These are phyloP conservation scores for Fusarium poae DNA, from an alignment of 2,329 filamentous ascomycete genomes.

Conservation along the genomic window DNA sequence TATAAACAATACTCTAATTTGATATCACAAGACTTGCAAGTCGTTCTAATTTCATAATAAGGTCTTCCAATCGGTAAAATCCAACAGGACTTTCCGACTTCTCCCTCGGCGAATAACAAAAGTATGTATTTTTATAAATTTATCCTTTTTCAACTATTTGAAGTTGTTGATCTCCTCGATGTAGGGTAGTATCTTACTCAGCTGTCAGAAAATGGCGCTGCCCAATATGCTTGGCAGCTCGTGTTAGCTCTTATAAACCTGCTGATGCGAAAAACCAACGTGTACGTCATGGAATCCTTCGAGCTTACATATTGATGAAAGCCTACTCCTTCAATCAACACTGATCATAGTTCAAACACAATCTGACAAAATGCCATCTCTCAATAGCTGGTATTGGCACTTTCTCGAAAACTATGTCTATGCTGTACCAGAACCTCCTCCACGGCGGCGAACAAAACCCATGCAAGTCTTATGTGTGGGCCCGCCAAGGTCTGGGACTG, in stretches of 20 bases:
- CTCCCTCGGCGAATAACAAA: not conserved
- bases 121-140: fast-evolving
- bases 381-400: conserved; percentile 24
- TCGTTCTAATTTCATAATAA: fast-evolving
- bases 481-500: conserved; percentile 52
- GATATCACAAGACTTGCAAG: not conserved
- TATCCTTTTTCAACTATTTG: not conserved
- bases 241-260: not conserved
- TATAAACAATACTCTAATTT: not conserved
- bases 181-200: conserved; percentile 7
- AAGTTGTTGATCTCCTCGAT: not conserved
- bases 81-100: not conserved
- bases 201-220: conserved; percentile 1
- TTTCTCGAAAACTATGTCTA: conserved; percentile 31
- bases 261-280: not conserved
- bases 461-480: conserved; percentile 55
- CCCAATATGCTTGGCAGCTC: not conserved
- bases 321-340: no score
- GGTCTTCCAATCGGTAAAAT: not conserved
- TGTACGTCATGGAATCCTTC: not conserved
- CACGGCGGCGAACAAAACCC: conserved; percentile 49
- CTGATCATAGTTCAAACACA: not conserved
- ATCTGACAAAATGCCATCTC: conserved; percentile 6
- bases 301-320: not conserved
- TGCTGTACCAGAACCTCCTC: conserved; percentile 26